These are phyloP conservation scores for Oxyria digyna DNA, from an alignment of 148 eudicot genomes.

Conservation along the genomic window DNA sequence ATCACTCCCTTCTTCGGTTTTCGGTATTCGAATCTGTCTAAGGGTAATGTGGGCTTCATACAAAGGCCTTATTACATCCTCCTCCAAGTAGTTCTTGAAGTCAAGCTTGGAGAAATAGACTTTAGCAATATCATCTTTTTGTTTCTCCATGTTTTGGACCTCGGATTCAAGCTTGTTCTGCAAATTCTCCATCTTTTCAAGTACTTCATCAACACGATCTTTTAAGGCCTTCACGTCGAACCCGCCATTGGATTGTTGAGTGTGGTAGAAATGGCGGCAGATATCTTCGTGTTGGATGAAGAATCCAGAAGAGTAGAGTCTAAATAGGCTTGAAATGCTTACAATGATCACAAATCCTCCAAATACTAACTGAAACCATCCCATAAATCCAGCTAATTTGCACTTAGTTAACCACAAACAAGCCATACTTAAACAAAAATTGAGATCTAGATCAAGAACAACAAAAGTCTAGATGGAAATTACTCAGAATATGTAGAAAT, in stretches of 20 bases:
- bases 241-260: conserved; percentile 24
- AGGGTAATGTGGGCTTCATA: conserved; percentile 83
- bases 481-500: not conserved
- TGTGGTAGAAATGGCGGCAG: conserved; percentile 59
- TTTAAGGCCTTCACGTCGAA: conserved; percentile 50
- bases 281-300: conserved; percentile 56
- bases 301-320: conserved; percentile 75
- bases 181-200: conserved; percentile 56
- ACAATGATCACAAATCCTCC: conserved; percentile 70
- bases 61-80: conserved; percentile 67
- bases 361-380: conserved; percentile 51
- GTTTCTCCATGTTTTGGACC: conserved; percentile 57
- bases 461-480: not conserved
- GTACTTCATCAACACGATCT: conserved; percentile 59
- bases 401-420: conserved; percentile 34
- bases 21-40: conserved; percentile 76
- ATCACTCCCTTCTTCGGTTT: conserved; percentile 11
- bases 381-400: conserved; percentile 45
- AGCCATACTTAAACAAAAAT: conserved; percentile 31
- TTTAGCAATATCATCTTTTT: conserved; percentile 17
- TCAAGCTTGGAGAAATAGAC: conserved; percentile 36
- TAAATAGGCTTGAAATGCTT: conserved; percentile 59
- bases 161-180: conserved; percentile 64
- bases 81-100: conserved; percentile 67
- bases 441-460: not conserved